Conservation (phyloP, 306 rosid species). For the Cucumis hystrix region DNA sequence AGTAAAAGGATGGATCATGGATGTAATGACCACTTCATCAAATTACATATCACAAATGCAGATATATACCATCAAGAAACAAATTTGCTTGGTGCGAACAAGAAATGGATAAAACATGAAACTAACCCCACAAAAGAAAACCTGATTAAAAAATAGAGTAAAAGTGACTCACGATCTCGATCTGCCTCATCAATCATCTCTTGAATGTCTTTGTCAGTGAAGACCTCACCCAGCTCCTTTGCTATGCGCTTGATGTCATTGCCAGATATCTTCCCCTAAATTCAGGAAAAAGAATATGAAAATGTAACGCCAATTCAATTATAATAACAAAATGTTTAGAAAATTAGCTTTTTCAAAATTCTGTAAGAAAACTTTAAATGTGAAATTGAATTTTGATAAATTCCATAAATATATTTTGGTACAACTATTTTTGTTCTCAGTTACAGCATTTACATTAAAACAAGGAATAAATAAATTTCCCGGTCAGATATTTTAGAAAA, state of each 20-base stretch:
- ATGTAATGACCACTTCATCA: background rate
- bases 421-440: background rate
- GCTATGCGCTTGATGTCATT: conserved; percentile 62
- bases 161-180: conserved; percentile 40
- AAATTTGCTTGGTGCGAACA: background rate
- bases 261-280: conserved; percentile 78
- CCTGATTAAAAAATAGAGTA: conserved; percentile 1
- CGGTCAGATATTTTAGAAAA: background rate
- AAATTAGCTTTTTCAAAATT: background rate
- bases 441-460: background rate
- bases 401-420: background rate
- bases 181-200: conserved; percentile 63
- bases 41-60: background rate
- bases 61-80: background rate
- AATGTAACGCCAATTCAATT: background rate
- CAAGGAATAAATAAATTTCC: background rate
- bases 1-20: background rate
- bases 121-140: background rate
- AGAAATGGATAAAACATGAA: background rate
- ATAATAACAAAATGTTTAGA: background rate
- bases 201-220: conserved; percentile 44
- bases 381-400: background rate
- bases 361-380: background rate
- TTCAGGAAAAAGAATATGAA: conserved; percentile 5
- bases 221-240: conserved; percentile 47